Percentiles rank a stretch among this genome's conserved stretches.
These are phyloP conservation scores for Taiwanofungus camphoratus DNA, from an alignment of 1,284 basidiomycete genomes.

Conservation along the genomic window DNA sequence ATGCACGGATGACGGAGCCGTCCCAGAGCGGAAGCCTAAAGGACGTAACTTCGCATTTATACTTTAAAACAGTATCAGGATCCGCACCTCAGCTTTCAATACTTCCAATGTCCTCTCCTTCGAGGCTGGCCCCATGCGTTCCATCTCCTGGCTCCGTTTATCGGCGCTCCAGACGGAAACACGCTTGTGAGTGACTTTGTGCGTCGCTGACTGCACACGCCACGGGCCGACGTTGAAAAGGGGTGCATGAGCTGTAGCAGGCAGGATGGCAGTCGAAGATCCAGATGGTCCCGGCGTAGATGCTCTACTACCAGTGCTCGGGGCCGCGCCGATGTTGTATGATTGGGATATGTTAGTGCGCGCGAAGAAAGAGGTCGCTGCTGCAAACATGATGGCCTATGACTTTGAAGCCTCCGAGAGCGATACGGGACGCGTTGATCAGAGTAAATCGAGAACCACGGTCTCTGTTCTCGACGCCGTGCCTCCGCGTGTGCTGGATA, in stretches of 20 bases:
- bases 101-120: conserved; percentile 77
- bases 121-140: conserved; percentile 53
- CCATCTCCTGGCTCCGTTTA: conserved; percentile 72
- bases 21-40: conserved; percentile 79
- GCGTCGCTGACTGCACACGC: conserved; percentile 78
- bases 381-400: conserved; percentile 64
- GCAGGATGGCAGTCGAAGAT: conserved; percentile 35
- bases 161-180: conserved; percentile 90
- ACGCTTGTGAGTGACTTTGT: conserved; percentile 84
- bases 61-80: conserved; percentile 1
- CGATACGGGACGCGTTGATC: neutral
- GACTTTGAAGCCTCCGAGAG: neutral
- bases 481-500: neutral
- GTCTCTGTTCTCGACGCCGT: neutral
- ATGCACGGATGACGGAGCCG: conserved; percentile 91
- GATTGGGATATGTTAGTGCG: conserved; percentile 83
- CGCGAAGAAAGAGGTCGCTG: conserved; percentile 85
- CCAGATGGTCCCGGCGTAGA: conserved; percentile 54
- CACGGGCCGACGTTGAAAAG: conserved; percentile 78
- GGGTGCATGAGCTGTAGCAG: conserved; percentile 39
- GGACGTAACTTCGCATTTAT: conserved; percentile 8
- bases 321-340: conserved; percentile 60
- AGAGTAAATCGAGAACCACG: neutral
- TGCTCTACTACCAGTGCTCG: conserved; percentile 44
- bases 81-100: conserved; percentile 81